A percentile compares a stretch with the other conserved stretches of the same genome.
Conservation (phyloP, 805 yeast genomes). For the Saccharomyces eubayanus region DNA sequence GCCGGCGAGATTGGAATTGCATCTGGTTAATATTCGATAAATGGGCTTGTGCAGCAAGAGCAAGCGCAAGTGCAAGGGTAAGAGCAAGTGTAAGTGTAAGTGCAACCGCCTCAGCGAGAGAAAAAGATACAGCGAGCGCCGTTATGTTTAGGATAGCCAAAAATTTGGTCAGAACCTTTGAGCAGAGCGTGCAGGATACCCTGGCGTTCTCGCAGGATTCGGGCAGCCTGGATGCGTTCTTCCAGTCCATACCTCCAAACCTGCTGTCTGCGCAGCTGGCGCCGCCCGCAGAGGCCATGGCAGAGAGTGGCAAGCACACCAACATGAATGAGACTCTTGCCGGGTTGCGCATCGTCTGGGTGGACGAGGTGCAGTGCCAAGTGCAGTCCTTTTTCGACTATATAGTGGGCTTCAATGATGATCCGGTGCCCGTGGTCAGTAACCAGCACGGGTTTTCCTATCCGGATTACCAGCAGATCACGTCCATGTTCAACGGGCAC, state of each 20-base stretch:
- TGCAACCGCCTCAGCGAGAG: not conserved
- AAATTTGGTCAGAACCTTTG: conserved; percentile 48
- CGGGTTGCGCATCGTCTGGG: conserved; percentile 54
- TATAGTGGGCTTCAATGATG: conserved; percentile 71
- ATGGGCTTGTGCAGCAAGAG: not conserved
- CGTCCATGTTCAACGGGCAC: conserved; percentile 16
- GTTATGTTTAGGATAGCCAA: conserved; percentile 57
- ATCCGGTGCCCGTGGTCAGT: conserved; percentile 39
- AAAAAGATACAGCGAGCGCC: not conserved
- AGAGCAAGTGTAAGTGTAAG: not conserved
- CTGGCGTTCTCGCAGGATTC: conserved; percentile 31
- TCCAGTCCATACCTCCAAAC: conserved; percentile 31
- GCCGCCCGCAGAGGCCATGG: not conserved
- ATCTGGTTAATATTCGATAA: not conserved
- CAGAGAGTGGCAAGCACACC: conserved; percentile 17
- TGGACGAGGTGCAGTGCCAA: conserved; percentile 44
- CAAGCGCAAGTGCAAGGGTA: not conserved
- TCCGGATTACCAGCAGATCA: conserved; percentile 38
- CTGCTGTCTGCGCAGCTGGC: conserved; percentile 19
- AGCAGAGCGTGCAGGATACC: conserved; percentile 35
- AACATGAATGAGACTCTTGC: conserved; percentile 25
- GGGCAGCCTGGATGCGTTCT: conserved; percentile 29
- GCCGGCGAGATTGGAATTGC: not conserved
- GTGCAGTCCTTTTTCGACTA: conserved; percentile 85
- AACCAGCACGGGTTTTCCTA: conserved; percentile 29